A percentile compares a stretch with the other conserved stretches of the same genome.
phyloP scores from a whole-genome alignment of 768 basidiomycete genomes.

The Agrocybe chaxingu region DNA sequence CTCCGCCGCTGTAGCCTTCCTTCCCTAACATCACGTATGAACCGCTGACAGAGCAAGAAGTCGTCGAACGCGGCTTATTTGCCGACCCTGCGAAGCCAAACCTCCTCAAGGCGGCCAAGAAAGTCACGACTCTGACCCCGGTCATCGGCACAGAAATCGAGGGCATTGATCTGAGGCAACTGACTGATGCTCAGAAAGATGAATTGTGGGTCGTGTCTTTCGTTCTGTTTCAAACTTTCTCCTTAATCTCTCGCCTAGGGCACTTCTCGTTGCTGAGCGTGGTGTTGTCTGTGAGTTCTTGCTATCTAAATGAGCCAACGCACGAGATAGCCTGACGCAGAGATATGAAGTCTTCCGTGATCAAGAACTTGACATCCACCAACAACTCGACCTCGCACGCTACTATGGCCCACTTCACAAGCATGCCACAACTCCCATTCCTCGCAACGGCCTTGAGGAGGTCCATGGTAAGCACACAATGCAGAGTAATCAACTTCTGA shows the following conservation, averaged over 20 bases:
- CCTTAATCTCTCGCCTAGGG: conserved; percentile 34
- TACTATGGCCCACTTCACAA: conserved; percentile 77
- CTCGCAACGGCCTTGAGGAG: conserved; percentile 71
- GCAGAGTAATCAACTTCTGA: neutral
- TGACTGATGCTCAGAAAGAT: conserved; percentile 68
- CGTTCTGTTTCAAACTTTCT: neutral
- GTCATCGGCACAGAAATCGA: conserved; percentile 72
- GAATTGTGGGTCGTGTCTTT: conserved; percentile 53
- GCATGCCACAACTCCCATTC: conserved; percentile 79
- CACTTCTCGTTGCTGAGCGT: conserved; percentile 70
- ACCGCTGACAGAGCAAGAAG: conserved; percentile 53
- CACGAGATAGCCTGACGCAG: neutral
- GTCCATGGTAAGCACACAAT: conserved; percentile 50
- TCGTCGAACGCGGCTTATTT: conserved; percentile 62
- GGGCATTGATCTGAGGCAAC: conserved; percentile 70
- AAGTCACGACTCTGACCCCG: conserved; percentile 67
- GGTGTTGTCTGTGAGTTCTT: conserved; percentile 66
- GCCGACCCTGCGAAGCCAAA: conserved; percentile 71
- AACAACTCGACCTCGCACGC: conserved; percentile 69
- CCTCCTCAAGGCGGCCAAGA: conserved; percentile 60
- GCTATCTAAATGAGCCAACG: conserved; percentile 2
- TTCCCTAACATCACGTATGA: conserved; percentile 66
- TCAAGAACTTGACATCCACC: conserved; percentile 64
- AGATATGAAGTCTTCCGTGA: conserved; percentile 61
- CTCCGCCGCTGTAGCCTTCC: conserved; percentile 40